A percentile compares a stretch with the other conserved stretches of the same genome.
phyloP scores from a whole-genome alignment of 345 rosid genomes.

The Cardiospermum halicacabum region DNA sequence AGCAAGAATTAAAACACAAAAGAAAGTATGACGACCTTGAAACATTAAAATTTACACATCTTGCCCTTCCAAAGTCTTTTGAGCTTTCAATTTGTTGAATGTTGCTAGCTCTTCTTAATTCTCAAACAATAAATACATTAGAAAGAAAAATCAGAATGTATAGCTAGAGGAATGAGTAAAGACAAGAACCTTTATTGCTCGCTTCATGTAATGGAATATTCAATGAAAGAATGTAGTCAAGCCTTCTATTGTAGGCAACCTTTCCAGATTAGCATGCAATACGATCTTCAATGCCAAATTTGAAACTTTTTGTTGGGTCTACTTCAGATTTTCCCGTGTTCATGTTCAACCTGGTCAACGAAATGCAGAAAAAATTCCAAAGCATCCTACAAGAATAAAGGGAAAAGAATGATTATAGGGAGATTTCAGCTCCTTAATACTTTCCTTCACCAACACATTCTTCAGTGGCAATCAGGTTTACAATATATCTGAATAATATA shows the following conservation, averaged over 20 bases:
- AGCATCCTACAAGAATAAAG: slow-evolving; percentile 64
- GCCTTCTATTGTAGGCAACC: slow-evolving; percentile 85
- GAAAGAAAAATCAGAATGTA: neutral
- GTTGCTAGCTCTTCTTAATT: slow-evolving; percentile 73
- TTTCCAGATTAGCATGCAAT: slow-evolving; percentile 85
- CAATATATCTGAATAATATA: too few species aligned
- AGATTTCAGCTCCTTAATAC: neutral
- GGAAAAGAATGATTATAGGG: neutral
- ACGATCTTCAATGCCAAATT: slow-evolving; percentile 96
- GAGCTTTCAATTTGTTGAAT: slow-evolving; percentile 61
- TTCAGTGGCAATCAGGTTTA: too few species aligned
- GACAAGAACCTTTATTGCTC: slow-evolving; percentile 62
- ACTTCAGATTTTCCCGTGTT: slow-evolving; percentile 49
- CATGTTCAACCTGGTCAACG: slow-evolving; percentile 90
- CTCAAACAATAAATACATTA: slow-evolving; percentile 23
- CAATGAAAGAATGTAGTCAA: slow-evolving; percentile 86
- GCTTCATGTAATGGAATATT: slow-evolving; percentile 90
- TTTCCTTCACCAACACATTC: neutral
- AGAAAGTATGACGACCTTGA: slow-evolving; percentile 16
- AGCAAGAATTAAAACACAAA: slow-evolving; percentile 19
- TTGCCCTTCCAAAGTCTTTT: slow-evolving; percentile 59
- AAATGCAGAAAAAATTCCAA: slow-evolving; percentile 91
- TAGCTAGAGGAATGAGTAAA: slow-evolving; percentile 9
- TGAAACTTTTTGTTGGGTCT: slow-evolving; percentile 89
- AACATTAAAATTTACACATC: slow-evolving; percentile 57